Evolutionary conservation across 768 basidiomycete species (phyloP).

Genomic region (Boletus rubescentipes): DNA sequence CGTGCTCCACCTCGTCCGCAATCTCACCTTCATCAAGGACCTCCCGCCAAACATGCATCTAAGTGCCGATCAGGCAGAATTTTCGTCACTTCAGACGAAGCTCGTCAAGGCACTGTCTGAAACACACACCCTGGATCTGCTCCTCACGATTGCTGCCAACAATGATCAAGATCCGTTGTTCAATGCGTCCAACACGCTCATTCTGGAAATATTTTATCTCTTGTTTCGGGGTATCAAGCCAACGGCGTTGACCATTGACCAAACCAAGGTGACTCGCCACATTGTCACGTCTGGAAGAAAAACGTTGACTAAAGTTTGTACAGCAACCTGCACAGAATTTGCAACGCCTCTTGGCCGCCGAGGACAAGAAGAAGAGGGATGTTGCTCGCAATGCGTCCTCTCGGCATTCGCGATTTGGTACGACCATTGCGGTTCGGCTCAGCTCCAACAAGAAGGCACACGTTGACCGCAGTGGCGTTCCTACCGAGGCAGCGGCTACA

Average conservation of each 20-base stretch:
- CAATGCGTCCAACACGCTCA: slow-evolving; percentile 82
- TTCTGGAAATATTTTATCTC: slow-evolving; percentile 92
- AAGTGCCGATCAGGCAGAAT: slow-evolving; percentile 78
- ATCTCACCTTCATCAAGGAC: slow-evolving; percentile 94
- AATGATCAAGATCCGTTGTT: slow-evolving; percentile 73
- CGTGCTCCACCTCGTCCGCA: slow-evolving; percentile 85
- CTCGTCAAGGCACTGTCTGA: slow-evolving; percentile 70
- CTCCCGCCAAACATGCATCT: slow-evolving; percentile 65
- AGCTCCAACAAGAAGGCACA: slow-evolving; percentile 52
- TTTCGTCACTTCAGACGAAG: slow-evolving; percentile 73
- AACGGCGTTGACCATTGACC: slow-evolving; percentile 52
- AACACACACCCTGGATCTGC: slow-evolving; percentile 69
- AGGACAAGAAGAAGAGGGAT: slow-evolving; percentile 63
- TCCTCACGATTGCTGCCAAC: slow-evolving; percentile 86
- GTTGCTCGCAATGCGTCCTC: slow-evolving; percentile 58
- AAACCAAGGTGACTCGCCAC: slow-evolving; percentile 52
- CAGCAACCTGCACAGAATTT: slow-evolving; percentile 72
- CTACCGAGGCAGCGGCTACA: slow-evolving; percentile 22
- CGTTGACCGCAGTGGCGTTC: slow-evolving; percentile 20
- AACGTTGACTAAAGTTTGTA: slow-evolving; percentile 12
- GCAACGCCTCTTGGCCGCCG: slow-evolving; percentile 72
- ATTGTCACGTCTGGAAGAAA: slow-evolving; percentile 3
- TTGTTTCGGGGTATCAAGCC: slow-evolving; percentile 82
- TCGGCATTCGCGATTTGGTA: slow-evolving; percentile 95
- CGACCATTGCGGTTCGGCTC: slow-evolving; percentile 81